These are phyloP conservation scores for Puccinia coronata DNA, from an alignment of 1,284 basidiomycete species.

Conservation along the genomic window DNA sequence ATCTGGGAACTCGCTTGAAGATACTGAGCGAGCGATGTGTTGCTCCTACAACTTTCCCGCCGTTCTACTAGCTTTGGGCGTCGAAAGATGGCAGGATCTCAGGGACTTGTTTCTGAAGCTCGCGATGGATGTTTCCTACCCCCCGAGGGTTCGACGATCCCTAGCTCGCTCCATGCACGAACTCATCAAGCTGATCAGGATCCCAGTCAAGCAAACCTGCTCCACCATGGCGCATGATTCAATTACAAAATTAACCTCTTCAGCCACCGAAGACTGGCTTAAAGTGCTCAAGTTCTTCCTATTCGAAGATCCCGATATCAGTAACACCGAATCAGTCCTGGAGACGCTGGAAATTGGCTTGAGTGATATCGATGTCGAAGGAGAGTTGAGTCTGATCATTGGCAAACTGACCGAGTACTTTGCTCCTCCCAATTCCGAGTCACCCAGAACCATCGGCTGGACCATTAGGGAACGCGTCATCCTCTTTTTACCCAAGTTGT, in stretches of 20 bases:
- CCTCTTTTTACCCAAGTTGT: conserved; percentile 22
- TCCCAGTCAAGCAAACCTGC: conserved; percentile 5
- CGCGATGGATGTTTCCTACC: conserved; percentile 15
- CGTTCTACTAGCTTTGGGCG: conserved; percentile 32
- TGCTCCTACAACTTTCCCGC: conserved; percentile 44
- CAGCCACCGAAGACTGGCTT: conserved; percentile 27
- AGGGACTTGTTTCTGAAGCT: conserved; percentile 34
- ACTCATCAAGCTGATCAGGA: conserved; percentile 29
- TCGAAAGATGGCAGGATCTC: conserved; percentile 29
- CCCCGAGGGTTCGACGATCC: conserved; percentile 16
- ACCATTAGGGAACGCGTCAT: conserved; percentile 29
- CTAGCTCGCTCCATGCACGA: conserved; percentile 42
- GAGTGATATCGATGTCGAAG: conserved; percentile 1
- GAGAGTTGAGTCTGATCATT: conserved; percentile 15
- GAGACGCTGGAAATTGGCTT: conserved; percentile 24
- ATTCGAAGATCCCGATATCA: conserved; percentile 32
- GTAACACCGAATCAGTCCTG: conserved; percentile 13
- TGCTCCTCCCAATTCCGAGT: not conserved
- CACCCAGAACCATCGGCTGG: conserved; percentile 28
- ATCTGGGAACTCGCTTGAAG: not conserved
- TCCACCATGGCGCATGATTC: not conserved
- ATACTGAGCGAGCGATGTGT: conserved; percentile 40
- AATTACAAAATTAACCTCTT: not conserved
- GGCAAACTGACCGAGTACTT: conserved; percentile 7
- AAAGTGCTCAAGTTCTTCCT: conserved; percentile 33